Evolutionary conservation across 1,284 basidiomycete genomes (phyloP).

Genomic region (Cryptococcus sp.): DNA sequence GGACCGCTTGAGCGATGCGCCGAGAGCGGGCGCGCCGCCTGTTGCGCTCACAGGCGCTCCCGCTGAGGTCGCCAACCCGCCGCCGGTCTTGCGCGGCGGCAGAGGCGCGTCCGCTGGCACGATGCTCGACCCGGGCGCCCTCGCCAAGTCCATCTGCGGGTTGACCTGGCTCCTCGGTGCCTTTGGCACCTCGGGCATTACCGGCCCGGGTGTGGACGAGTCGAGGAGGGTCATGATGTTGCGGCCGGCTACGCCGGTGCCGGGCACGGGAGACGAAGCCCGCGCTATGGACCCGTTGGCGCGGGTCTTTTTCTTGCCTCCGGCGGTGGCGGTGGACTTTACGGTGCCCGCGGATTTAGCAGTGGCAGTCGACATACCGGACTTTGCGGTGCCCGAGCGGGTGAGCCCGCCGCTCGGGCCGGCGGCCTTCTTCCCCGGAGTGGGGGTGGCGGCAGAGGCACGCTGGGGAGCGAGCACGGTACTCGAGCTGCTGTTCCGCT

Average conservation of each 20-base stretch:
- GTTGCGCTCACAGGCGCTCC: background rate
- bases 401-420: constrained; percentile 9
- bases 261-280: constrained; percentile 12
- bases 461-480: constrained; percentile 28
- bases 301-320: constrained; percentile 26
- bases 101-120: constrained; percentile 14
- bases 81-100: background rate
- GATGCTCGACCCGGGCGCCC: constrained; percentile 43
- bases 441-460: constrained; percentile 11
- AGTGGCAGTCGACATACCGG: constrained; percentile 22
- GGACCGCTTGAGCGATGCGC: constrained; percentile 15
- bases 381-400: constrained; percentile 30
- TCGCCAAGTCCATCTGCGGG: constrained; percentile 39
- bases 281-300: constrained; percentile 36
- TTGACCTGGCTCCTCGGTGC: constrained; percentile 44
- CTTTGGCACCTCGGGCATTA: constrained; percentile 48
- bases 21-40: no score
- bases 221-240: constrained; percentile 44
- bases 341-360: constrained; percentile 22
- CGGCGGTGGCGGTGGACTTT: constrained; percentile 19
- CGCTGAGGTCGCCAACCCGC: background rate
- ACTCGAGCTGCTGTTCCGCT: constrained; percentile 30
- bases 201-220: constrained; percentile 24
- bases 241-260: constrained; percentile 21
- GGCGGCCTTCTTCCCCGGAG: constrained; percentile 8